Conservation (phyloP, 257 asterid species). For the Petrea volubilis region DNA sequence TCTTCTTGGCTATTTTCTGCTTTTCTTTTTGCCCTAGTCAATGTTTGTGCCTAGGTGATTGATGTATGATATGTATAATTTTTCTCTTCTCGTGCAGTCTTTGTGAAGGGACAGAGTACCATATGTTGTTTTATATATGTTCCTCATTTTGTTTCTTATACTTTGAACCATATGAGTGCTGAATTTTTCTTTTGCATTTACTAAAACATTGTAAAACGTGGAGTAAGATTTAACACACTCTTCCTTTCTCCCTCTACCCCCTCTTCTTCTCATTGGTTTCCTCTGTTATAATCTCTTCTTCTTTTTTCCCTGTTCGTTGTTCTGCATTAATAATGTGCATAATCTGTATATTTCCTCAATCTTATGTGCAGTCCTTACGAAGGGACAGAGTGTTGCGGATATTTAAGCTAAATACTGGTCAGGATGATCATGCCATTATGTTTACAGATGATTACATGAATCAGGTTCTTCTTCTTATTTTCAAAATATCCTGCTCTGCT, state of each 20-base stretch:
- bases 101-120: slow-evolving; percentile 48
- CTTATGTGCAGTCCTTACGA: slow-evolving; percentile 66
- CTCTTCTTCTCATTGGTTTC: not conserved
- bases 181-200: slow-evolving; percentile 13
- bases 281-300: not conserved
- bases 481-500: not conserved
- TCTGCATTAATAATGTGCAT: slow-evolving; percentile 1
- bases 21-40: not conserved
- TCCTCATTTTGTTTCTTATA: not conserved
- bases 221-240: not conserved
- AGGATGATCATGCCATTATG: slow-evolving; percentile 96
- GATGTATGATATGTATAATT: slow-evolving; percentile 1
- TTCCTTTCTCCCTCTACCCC: not conserved
- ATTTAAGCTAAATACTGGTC: slow-evolving; percentile 90
- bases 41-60: not conserved
- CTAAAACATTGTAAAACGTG: not conserved
- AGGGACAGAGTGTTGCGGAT: slow-evolving; percentile 71
- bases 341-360: slow-evolving; percentile 13
- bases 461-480: slow-evolving; percentile 58
- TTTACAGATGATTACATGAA: slow-evolving; percentile 72
- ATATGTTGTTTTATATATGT: not conserved
- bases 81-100: slow-evolving; percentile 39
- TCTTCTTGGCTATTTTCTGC: not conserved
- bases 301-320: not conserved
- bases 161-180: not conserved